Percentiles rank a stretch among this genome's conserved stretches.
phyloP scores from a whole-genome alignment of 2,329 filamentous ascomycete genomes.

The Lizonia empirigonia region DNA sequence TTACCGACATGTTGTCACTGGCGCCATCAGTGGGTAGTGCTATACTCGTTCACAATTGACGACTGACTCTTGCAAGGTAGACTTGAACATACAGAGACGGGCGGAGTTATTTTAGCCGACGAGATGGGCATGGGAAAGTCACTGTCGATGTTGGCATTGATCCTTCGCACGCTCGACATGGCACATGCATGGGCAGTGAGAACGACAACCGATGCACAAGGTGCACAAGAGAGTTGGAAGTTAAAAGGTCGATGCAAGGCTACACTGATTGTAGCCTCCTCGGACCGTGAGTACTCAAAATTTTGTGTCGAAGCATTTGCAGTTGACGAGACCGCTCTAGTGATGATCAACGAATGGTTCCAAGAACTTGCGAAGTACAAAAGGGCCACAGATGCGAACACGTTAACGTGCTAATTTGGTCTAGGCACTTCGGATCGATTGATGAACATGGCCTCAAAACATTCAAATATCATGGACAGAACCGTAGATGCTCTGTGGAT shows the following conservation, averaged over 20 bases:
- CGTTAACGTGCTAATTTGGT: neutral
- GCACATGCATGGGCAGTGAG: slow-evolving; percentile 46
- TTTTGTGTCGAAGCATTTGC: slow-evolving; percentile 13
- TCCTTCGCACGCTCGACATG: slow-evolving; percentile 50
- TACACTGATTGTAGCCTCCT: slow-evolving; percentile 40
- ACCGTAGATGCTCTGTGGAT: slow-evolving; percentile 15
- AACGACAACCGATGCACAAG: neutral
- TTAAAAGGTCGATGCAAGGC: slow-evolving; percentile 21
- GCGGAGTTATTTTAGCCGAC: slow-evolving; percentile 61
- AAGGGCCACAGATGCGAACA: neutral
- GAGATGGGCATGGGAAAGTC: slow-evolving; percentile 68
- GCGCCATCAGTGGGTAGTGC: slow-evolving; percentile 23
- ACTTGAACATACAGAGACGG: slow-evolving; percentile 31
- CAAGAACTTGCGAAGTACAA: slow-evolving; percentile 46
- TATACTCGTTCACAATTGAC: neutral
- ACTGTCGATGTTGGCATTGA: slow-evolving; percentile 58
- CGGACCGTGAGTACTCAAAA: slow-evolving; percentile 36
- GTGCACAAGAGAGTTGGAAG: neutral
- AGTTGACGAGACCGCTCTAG: slow-evolving; percentile 40
- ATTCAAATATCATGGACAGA: slow-evolving; percentile 35
- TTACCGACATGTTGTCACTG: slow-evolving; percentile 52
- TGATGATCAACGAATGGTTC: slow-evolving; percentile 43
- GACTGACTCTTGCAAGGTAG: slow-evolving; percentile 1
- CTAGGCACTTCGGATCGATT: slow-evolving; percentile 31
- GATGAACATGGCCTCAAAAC: slow-evolving; percentile 14